Base-by-base conservation (phyloP, 2,329 filamentous ascomycete species). In the Aspergillus bombycis region DNA sequence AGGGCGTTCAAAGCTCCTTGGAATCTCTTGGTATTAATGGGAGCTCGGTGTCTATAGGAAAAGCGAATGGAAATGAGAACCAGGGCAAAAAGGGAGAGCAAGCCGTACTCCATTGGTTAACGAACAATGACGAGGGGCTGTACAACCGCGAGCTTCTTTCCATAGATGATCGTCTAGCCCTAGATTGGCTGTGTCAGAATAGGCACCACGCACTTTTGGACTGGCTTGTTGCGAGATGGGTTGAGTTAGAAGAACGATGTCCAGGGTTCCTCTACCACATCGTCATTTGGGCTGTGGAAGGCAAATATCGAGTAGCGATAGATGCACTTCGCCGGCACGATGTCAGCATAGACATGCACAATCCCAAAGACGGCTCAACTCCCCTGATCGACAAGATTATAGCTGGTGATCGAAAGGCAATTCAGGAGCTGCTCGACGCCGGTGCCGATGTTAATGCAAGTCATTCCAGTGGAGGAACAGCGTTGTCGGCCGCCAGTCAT, bases 221-320 rank as follows among this genome's bases (percentile, higher is more conserved):
- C 26, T 72, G 69, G 63, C 48, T 72, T 0, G 30, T 71, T 4
- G 26, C 56, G 2, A 62, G 60, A 55, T 73, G 67, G 70, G 34
- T 57, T 4, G 61, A 71, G 30, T 9, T 34, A 12, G 32, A 34
- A 34, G 32, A 34, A 68, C 2, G 64, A 68, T 6, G 23, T n/a
- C 60, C 66, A 8, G 30, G 14, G 2, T 23, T 68, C 21, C 52
- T 65, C 1, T 61, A 64, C 19, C 30, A 61, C 19, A 60, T 67
- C 2, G 64, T 68, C 30, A 19, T 54, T 1, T 60, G 65, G 12
- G 66, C 68, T 1, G 68, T 67, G 14, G 61, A 54, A 50, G 56
- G 65, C 8, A 19, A 45, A 14, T 69, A 65, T 1, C 50, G 57
- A 16, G 55, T 55, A 58, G 67, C 65, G 0, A 62, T 73, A 12